phyloP scores from a whole-genome alignment of 78 protist genomes.

The Dictyostelium intermedium region DNA sequence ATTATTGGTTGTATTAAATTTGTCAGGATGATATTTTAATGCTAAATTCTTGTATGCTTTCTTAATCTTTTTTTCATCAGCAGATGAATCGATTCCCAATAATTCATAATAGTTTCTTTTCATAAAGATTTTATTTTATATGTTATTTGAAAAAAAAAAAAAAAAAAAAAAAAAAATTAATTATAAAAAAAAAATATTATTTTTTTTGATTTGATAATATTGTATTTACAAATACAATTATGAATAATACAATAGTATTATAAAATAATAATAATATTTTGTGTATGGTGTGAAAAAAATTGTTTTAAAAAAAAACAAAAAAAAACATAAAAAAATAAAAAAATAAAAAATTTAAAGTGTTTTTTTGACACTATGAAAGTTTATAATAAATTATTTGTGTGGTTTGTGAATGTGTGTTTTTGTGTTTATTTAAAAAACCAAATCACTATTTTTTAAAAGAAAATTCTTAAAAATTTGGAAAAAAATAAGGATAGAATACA shows the following conservation, averaged over 20 bases:
- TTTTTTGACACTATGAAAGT: neutral
- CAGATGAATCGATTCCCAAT: conserved; percentile 7
- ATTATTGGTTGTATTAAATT: neutral
- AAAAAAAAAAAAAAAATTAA: too few species aligned
- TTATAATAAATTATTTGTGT: neutral
- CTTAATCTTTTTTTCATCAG: conserved; percentile 28
- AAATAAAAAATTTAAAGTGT: neutral
- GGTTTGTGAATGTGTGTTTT: neutral
- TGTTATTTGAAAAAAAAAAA: too few species aligned
- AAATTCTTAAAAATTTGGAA: neutral
- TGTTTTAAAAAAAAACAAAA: too few species aligned
- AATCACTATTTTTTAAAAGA: neutral
- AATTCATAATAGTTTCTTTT: conserved; percentile 13
- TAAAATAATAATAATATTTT: neutral
- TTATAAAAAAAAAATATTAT: too few species aligned
- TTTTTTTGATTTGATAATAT: too few species aligned
- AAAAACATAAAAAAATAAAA: too few species aligned
- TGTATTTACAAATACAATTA: neutral
- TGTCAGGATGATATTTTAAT: conserved; percentile 70
- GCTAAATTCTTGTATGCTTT: conserved; percentile 54
- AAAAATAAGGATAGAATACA: too few species aligned
- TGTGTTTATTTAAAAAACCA: neutral
- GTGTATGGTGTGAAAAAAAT: neutral
- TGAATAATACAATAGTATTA: too few species aligned
- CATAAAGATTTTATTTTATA: neutral